phyloP scores from a whole-genome alignment of 257 asterid species.

The Solanum dulcamara region DNA sequence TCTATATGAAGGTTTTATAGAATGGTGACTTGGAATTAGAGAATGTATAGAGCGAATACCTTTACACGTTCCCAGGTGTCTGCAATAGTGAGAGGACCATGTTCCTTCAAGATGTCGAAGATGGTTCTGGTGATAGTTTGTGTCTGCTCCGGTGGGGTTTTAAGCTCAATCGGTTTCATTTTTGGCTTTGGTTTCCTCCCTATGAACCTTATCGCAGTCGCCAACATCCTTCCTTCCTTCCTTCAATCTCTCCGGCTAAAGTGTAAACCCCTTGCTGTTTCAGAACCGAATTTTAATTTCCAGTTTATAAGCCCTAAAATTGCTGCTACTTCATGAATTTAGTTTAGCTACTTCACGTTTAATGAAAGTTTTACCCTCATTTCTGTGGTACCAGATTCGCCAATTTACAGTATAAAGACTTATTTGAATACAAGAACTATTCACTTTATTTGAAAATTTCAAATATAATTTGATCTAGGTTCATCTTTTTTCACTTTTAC shows the following conservation, averaged over 20 bases:
- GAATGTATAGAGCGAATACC: constrained; percentile 22
- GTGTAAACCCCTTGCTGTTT: background rate
- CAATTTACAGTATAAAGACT: background rate
- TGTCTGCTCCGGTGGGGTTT: constrained; percentile 83
- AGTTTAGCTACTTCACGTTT: background rate
- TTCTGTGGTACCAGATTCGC: background rate
- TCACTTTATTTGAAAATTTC: background rate
- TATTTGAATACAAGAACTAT: no score
- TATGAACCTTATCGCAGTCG: constrained; percentile 59
- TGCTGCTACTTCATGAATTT: background rate
- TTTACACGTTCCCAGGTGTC: constrained; percentile 92
- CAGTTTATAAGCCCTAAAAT: background rate
- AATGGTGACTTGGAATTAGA: background rate
- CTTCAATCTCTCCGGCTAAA: background rate
- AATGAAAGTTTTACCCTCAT: background rate
- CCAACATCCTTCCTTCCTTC: constrained; percentile 40
- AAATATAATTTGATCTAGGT: no score
- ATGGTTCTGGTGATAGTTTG: constrained; percentile 79
- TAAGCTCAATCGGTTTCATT: constrained; percentile 85
- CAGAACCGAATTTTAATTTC: background rate
- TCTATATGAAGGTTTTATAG: background rate
- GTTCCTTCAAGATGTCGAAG: constrained; percentile 76
- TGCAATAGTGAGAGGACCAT: constrained; percentile 71
- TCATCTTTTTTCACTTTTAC: no score
- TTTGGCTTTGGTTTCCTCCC: constrained; percentile 82